Evolutionary conservation across 2,329 filamentous ascomycete genomes (phyloP), one percentile per base, ranked within the genome.

Genomic region (Knoxdaviesia proteae): DNA sequence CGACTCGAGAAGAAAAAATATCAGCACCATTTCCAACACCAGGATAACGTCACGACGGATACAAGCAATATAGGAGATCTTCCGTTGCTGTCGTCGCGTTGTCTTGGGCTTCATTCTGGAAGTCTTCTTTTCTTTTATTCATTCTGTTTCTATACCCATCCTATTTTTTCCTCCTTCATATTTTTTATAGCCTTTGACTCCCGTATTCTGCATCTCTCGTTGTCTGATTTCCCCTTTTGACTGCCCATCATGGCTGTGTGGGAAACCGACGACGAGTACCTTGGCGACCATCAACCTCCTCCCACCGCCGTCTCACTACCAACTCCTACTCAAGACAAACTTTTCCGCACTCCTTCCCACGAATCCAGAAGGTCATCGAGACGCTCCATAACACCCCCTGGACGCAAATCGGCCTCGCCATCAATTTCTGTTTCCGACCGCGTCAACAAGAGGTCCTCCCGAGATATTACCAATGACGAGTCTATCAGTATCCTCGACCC

Each of bases 401-500:
- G 57, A 6, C 54, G 58, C 29, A 63, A 67, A 32, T 42, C 71
- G 1, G 80, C 81, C 1, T 75, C 79, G 5, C 63, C 68, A 5
- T 63, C 64, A 8, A 49, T 67, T 20, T 56, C 63, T 40, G 52
- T 58, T 5, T 59, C 54, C 36, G 63, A 63, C 32, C 62, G 59
- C 47, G 55, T 53, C 7, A 63, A 68, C 39, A 65, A 71, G 48
- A 60, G 73, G 51, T 61, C 65, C 20, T 70, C 71, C 9, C 64
- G 67, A 45, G 77, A 84, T 54, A 58, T 73, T 30, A 61, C 64
- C 29, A 69, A 62, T 43, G 76, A 88, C 49, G 80, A 88, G 48
- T 73, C 64, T 38, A 75, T 86, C 45, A 69, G 72, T 50, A 76
- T 84, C 29, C 65, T 94, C 32, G 90, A 98, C 54, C 86, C 90